Percentiles rank a stretch among this genome's conserved stretches.
Evolutionary conservation across 768 basidiomycete species (phyloP).

Genomic region (Termitomyces sp.): DNA sequence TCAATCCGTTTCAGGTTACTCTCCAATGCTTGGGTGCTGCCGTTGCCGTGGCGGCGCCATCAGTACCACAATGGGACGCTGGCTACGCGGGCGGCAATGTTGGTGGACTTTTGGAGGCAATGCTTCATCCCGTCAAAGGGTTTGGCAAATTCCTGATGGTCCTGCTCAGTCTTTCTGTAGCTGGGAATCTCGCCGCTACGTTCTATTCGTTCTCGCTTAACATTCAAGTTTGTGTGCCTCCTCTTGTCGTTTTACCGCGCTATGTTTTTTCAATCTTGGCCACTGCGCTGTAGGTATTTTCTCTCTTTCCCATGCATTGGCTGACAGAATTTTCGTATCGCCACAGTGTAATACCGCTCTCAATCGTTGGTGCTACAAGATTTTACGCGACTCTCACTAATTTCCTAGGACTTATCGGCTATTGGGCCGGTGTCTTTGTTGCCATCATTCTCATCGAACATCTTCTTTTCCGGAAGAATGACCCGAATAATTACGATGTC

Average conservation of each 20-base stretch:
- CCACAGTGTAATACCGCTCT: constrained; percentile 58
- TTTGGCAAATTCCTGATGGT: constrained; percentile 81
- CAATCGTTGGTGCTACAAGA: constrained; percentile 68
- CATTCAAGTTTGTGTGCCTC: constrained; percentile 64
- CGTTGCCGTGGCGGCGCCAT: constrained; percentile 47
- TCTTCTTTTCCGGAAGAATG: constrained; percentile 51
- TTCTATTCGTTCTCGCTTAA: constrained; percentile 78
- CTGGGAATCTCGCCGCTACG: constrained; percentile 76
- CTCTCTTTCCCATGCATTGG: neutral
- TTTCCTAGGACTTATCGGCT: constrained; percentile 72
- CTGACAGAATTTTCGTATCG: neutral
- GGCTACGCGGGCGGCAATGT: constrained; percentile 55
- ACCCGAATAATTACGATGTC: constrained; percentile 47
- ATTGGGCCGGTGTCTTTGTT: constrained; percentile 58
- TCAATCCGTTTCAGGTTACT: constrained; percentile 29
- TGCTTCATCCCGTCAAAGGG: constrained; percentile 62
- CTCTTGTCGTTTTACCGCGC: constrained; percentile 55
- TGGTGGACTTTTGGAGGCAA: constrained; percentile 66
- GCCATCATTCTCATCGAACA: constrained; percentile 68
- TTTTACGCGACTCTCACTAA: constrained; percentile 69
- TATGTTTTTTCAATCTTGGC: constrained; percentile 72
- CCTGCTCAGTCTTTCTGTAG: constrained; percentile 74
- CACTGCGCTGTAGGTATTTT: constrained; percentile 54
- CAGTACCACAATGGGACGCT: constrained; percentile 53
- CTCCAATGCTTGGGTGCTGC: constrained; percentile 54